Base-by-base conservation (phyloP, 2,329 filamentous ascomycete genomes). In the Claviceps paspali region DNA sequence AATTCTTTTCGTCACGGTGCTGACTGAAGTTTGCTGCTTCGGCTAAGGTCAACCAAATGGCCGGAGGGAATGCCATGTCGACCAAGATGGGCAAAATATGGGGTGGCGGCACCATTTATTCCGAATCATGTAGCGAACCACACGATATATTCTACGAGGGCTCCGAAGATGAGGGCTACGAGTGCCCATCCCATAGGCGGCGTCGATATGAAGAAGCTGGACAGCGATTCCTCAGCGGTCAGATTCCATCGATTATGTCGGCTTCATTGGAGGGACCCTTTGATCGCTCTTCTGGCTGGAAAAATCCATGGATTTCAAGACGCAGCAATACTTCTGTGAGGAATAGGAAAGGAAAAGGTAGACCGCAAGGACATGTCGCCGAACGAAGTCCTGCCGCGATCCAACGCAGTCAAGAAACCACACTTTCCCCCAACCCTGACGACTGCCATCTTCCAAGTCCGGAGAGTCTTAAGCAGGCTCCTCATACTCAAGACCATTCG, bases 251-350 rank as follows among this genome's bases (percentile, higher is more conserved):
- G 18, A 61, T 86, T 3, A 52, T 76, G 3, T 79, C 79, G 10
- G 70, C 79, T 6, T 55, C 59, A 5, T 59, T 83, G 3, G 65
- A 59, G 41, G 79, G 79, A 0, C 79, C 79, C 0, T 79, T 82
- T 44, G 62, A 67, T 17, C 29, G 38, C 23, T 44, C 33, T 6
- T 48, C 50, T 5, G 46, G 50, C 28, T 57, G 54, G 54, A 35
- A 45, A 4, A 59, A 59, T 33, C 56, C 56, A 5, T 59, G 56
- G 56, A 38, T 39, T 22, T 46, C 41, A 19, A 39, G 40, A 18
- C 36, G 35, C 22, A 40, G 29, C 17, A 34, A 31, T 28, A 6
- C 3, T 14, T 11, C 17, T 6, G 21, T 23, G 11, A 27, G 27
- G 24, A 30, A 30, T 18, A 17, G 5, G 5, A 28, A 17, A 22